Conservation (phyloP, 768 basidiomycete species). For the Infundibulicybe gibba region DNA sequence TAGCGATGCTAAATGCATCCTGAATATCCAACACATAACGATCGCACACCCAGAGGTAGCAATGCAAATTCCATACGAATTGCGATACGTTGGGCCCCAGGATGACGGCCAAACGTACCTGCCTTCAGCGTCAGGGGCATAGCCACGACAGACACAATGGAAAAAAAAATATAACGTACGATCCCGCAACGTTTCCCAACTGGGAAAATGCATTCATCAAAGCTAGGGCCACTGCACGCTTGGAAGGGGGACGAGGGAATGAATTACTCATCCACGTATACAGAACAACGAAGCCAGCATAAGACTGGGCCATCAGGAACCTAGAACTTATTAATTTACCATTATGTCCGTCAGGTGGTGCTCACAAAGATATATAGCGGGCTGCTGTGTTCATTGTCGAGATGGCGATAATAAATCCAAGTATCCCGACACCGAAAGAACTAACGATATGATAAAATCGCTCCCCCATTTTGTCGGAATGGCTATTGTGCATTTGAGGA, state of each 20-base stretch:
- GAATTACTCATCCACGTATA: conserved; percentile 46
- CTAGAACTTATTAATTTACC: conserved; percentile 19
- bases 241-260: conserved; percentile 73
- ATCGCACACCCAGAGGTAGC: conserved; percentile 48
- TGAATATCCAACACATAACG: conserved; percentile 50
- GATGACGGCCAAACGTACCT: conserved; percentile 63
- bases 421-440: conserved; percentile 57
- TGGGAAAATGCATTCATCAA: conserved; percentile 79
- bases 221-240: conserved; percentile 80
- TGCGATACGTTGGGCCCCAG: conserved; percentile 67
- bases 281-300: conserved; percentile 66
- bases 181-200: conserved; percentile 83
- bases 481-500: conserved; percentile 31
- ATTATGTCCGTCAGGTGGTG: conserved; percentile 1
- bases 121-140: conserved; percentile 8
- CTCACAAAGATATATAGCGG: conserved; percentile 70
- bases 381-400: conserved; percentile 65
- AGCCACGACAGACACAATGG: neutral
- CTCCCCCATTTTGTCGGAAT: conserved; percentile 74
- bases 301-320: conserved; percentile 78
- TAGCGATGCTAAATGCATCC: conserved; percentile 29
- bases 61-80: conserved; percentile 75
- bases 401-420: conserved; percentile 73
- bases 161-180: conserved; percentile 41
- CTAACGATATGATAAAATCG: conserved; percentile 66